Evolutionary conservation across 768 basidiomycete species (phyloP), one percentile per base, ranked within the genome.

Genomic region (Chlorophyllum brunneum): DNA sequence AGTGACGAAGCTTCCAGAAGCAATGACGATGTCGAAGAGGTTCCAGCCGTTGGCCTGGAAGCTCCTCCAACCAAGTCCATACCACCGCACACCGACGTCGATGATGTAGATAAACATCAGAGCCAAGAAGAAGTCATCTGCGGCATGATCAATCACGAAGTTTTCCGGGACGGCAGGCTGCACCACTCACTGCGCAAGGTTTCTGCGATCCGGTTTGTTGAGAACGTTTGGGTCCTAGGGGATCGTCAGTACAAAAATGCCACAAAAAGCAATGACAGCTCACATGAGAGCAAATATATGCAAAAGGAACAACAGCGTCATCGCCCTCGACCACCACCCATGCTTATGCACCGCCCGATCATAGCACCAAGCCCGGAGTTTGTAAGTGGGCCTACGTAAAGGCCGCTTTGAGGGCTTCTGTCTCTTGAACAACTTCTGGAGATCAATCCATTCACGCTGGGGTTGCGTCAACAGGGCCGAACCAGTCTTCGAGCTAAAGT

Each of bases 11-110:
- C 87, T 90, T 5, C 95, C 95, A 2, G 70, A 72, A 15, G 92
- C 83, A 22, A 90, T 85, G 11, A 91, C 60, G 37, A 94, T 68
- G 59, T 98, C 95, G 67, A 95, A 98, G 1, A 93, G 60, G 63
- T 95, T 97, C 95, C 95, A 98, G 5, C 94, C 92, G 58, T 94
- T 92, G 26, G 84, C 81, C n/a, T 78, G 77, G 74, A 91, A 97
- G 63, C 86, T 89, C 13, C 66, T 66, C 83, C 85, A 86, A 1
- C 95, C 94, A 2, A 98, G 78, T 1, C 95, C 95, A 59, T 77
- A 83, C 39, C 86, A 72, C n/a, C 93, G 84, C 22, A 95, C 77
- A 22, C 70, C 52, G 29, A 92, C 83, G 64, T 98, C 95, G 52
- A 89, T 54, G 29, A 84, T 70, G 60, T 94, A 97, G 22, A 91